phyloP scores from a whole-genome alignment of 2,329 filamentous ascomycete genomes.

The Chaetomium sp. region DNA sequence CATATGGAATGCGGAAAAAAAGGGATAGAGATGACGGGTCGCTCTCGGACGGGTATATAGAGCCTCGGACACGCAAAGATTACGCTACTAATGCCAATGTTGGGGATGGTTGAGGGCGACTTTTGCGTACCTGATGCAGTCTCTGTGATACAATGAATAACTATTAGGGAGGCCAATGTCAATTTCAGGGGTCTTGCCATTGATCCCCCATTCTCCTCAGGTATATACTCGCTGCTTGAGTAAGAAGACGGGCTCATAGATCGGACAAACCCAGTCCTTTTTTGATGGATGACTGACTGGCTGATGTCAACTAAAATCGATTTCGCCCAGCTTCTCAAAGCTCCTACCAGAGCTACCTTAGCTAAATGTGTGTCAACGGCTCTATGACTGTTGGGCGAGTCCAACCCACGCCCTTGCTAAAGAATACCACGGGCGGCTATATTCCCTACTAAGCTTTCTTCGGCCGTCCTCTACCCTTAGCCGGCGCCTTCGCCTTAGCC shows the following conservation, averaged over 20 bases:
- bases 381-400: neutral
- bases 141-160: neutral
- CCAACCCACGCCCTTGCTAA: neutral
- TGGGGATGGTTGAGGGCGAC: neutral
- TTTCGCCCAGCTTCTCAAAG: neutral
- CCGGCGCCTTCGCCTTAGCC: slow-evolving; percentile 45
- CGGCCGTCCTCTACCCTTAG: slow-evolving; percentile 47
- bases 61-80: slow-evolving; percentile 14
- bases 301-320: neutral
- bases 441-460: slow-evolving; percentile 48
- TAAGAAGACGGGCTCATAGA: neutral
- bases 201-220: too few species aligned
- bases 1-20: slow-evolving; percentile 24
- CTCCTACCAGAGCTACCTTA: neutral
- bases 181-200: too few species aligned
- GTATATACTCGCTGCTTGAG: too few species aligned
- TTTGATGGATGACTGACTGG: neutral
- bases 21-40: slow-evolving; percentile 21
- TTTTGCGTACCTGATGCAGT: neutral
- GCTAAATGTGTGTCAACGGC: neutral
- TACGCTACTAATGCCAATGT: slow-evolving; percentile 21
- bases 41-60: slow-evolving; percentile 21
- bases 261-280: neutral
- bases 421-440: neutral
- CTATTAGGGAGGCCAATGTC: too few species aligned